A percentile compares a stretch with the other conserved stretches of the same genome.
phyloP scores from a whole-genome alignment of 345 rosid genomes.

The Citrus cavaleriei region DNA sequence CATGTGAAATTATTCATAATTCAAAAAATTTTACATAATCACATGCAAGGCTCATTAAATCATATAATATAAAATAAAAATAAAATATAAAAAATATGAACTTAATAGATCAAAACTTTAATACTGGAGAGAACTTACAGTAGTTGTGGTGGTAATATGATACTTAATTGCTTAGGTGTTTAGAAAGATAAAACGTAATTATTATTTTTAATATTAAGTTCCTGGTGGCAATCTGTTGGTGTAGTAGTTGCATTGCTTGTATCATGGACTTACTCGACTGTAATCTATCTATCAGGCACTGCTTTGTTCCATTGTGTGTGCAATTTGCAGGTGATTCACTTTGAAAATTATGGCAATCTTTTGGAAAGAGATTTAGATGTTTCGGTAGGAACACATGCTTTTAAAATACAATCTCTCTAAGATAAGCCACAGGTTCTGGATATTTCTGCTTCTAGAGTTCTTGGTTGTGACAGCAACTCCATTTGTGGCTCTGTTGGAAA shows the following conservation, averaged over 20 bases:
- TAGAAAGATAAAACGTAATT: too few relatives aligned
- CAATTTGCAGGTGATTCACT: constrained; percentile 34
- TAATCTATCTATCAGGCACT: constrained; percentile 27
- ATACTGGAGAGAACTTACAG: accelerated
- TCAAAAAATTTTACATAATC: too few relatives aligned
- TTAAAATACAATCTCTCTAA: constrained; percentile 29
- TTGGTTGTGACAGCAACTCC: constrained; percentile 27
- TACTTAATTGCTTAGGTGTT: too few relatives aligned
- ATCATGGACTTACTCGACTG: constrained; percentile 28
- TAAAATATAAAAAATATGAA: too few relatives aligned
- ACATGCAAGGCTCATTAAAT: too few relatives aligned
- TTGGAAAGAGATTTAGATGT: constrained; percentile 34
- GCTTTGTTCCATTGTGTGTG: constrained; percentile 30
- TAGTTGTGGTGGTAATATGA: too few relatives aligned
- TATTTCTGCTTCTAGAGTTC: constrained; percentile 29
- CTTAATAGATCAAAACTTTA: too few relatives aligned
- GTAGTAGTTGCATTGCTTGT: constrained; percentile 11
- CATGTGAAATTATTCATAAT: too few relatives aligned
- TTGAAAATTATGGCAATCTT: constrained; percentile 34
- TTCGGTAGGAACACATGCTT: constrained; percentile 21
- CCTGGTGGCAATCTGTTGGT: constrained; percentile 22
- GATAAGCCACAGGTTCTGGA: constrained; percentile 38
- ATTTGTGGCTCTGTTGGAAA: constrained; percentile 26
- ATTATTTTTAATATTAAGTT: not conserved
- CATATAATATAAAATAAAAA: too few relatives aligned